Base-by-base conservation (phyloP, 148 eudicot species). In the Rhododendron mucronatum region DNA sequence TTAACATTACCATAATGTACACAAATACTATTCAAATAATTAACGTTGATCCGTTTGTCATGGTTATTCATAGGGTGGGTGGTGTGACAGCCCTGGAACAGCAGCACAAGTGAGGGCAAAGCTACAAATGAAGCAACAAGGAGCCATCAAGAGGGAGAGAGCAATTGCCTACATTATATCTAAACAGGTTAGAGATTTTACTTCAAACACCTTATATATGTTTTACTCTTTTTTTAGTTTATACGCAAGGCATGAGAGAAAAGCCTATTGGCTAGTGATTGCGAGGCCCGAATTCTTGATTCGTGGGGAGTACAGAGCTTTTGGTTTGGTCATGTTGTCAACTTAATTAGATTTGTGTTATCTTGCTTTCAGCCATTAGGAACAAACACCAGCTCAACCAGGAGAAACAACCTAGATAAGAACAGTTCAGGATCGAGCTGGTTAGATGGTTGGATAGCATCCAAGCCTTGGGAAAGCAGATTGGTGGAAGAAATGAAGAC, bases 41-140 rank as follows among this genome's bases (percentile, higher is more conserved):
- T 35, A 15, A 76, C 1, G 16, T 39, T 14, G 18, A 71, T 1
- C 35, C 5, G 3, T 20, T 53, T 81, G 7, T 81, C 47, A 28
- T 82, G 9, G 59, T 50, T 73, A 39, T 81, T 84, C 65, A 30
- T 85, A 96, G 98, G 93, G 89, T 82, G 95, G 92, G 81, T 97
- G 99, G 99, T 97, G 99, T 86, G 91, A 89, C 81, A 91, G 94
- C 57, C 91, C 90, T 35, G 98, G 98, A 73, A 97, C 96, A 57
- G 92, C 88, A 1, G 93, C 94, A 50, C 94, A 97, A 84, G 92
- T 94, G 86, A 92, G 86, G 88, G 87, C 93, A 1, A 97, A 97
- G 93, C 88, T 93, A 67, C 93, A 94, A 85, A 88, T 94, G 93
- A 97, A 90, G 90, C 98, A 93, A 83, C 94, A 92, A 88, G 98